Evolutionary conservation across 2,329 filamentous ascomycete species (phyloP).

Genomic region (Septoria petroselini): DNA sequence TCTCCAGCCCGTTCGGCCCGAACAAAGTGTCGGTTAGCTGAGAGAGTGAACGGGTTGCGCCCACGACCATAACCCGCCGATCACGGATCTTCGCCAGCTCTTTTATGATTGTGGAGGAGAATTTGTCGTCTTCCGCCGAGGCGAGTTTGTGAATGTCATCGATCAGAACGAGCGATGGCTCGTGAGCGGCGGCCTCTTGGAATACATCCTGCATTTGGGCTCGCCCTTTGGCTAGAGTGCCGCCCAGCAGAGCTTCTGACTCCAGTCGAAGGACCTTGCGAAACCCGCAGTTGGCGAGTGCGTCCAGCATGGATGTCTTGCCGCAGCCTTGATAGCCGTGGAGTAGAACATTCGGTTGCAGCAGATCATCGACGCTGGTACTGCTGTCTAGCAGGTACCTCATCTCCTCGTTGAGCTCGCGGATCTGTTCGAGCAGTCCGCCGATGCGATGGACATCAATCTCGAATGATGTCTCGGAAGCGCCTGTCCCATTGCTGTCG

Average conservation of each 20-base stretch:
- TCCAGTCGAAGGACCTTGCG: conserved; percentile 63
- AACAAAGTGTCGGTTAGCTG: conserved; percentile 70
- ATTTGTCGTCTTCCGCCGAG: conserved; percentile 52
- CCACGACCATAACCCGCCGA: conserved; percentile 67
- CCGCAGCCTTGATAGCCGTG: conserved; percentile 82
- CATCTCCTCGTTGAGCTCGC: conserved; percentile 65
- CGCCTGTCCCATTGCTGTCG: background rate
- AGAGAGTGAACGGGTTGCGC: conserved; percentile 68
- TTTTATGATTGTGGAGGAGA: conserved; percentile 43
- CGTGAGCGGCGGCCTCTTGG: conserved; percentile 60
- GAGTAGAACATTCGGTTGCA: conserved; percentile 46
- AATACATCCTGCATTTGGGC: conserved; percentile 64
- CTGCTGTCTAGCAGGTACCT: conserved; percentile 28
- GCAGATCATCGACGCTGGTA: background rate
- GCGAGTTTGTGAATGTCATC: conserved; percentile 73
- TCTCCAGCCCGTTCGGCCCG: conserved; percentile 61
- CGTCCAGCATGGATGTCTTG: conserved; percentile 71
- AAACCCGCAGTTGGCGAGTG: conserved; percentile 65
- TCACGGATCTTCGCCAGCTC: conserved; percentile 56
- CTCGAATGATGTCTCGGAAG: background rate
- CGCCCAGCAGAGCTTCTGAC: conserved; percentile 40
- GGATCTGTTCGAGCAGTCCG: conserved; percentile 63
- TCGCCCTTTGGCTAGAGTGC: conserved; percentile 45
- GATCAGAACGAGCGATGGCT: conserved; percentile 75
- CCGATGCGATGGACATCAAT: conserved; percentile 55